Evolutionary conservation across 495 filamentous ascomycete species (phyloP), one percentile per base, ranked within the genome.

Genomic region (Wilcoxina mikolae): DNA sequence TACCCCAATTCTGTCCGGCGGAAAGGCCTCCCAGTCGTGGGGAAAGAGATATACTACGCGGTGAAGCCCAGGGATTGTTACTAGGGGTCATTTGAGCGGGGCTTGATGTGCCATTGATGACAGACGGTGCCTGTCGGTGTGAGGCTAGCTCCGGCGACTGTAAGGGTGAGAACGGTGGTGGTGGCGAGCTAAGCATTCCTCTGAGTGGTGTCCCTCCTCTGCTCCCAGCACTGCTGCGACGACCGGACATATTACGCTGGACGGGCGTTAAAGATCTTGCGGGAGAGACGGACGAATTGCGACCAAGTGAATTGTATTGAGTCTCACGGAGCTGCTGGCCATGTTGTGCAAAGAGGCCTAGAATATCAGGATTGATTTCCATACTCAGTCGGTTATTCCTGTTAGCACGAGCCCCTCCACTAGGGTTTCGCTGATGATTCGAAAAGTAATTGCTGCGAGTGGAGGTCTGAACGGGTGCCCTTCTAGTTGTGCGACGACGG

Each of bases 201-300:
- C 47, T 47, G 27, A 57, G 27, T 12, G 60, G 60, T 20, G 60
- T 64, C 44, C 46, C 28, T 15, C 54, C 58, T 44, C 59, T 50
- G 53, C 22, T 41, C 47, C 35, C 55, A 25, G 18, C 38, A 28
- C 27, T 53, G 35, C 48, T 51, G 26, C 35, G 62, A 38, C 11
- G 60, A 12, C 60, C 60, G 2, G 61, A 60, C 23, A 44, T 54
- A 35, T 64, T 46, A 22, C 61, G 49, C 39, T 64, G 60, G 18
- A 64, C 61, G 18, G 62, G 62, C 5, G 62, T 65, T n/a, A 56
- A 42, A 18, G 61, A 65, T 31, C 62, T 60, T 10, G 62, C 53
- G 18, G 58, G 58, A 27, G 53, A 61, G 44, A 58, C 55, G 22
- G 41, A 53, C 26, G 56, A 65, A 44, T 51, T 45, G 17, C 56